Evolutionary conservation across 192 early-diverging fungal species (phyloP).

Genomic region (Podila clonocystis): DNA sequence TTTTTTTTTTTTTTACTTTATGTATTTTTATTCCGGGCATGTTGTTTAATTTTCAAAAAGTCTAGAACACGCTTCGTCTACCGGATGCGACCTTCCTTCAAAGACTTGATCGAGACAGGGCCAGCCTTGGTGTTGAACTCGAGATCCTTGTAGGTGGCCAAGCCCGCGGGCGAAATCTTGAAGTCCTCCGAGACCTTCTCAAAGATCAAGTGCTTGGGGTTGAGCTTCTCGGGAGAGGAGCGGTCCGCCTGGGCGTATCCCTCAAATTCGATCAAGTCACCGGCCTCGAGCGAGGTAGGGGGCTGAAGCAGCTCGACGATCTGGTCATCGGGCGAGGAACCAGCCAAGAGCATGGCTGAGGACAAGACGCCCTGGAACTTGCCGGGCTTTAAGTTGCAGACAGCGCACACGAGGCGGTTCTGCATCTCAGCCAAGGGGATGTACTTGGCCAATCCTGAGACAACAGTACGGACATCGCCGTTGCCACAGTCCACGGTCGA

Average conservation of each 20-base stretch:
- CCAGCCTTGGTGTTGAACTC: conserved; percentile 61
- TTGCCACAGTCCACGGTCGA: conserved; percentile 70
- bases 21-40: too few species aligned
- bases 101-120: conserved; percentile 54
- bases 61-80: conserved; percentile 3
- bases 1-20: too few species aligned
- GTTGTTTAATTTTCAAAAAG: too few species aligned
- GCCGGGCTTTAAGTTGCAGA: conserved; percentile 69
- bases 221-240: conserved; percentile 59
- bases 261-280: conserved; percentile 64
- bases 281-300: conserved; percentile 58
- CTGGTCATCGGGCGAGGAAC: conserved; percentile 63
- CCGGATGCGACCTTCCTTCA: conserved; percentile 55
- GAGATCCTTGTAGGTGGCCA: conserved; percentile 64
- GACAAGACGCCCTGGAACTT: conserved; percentile 71
- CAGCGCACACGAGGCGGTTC: conserved; percentile 63
- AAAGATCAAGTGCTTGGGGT: conserved; percentile 73
- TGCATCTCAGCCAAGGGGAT: conserved; percentile 66
- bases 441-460: conserved; percentile 66
- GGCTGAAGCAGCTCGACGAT: conserved; percentile 67
- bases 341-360: conserved; percentile 69
- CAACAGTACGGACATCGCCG: conserved; percentile 67
- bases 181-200: conserved; percentile 67
- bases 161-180: conserved; percentile 52
- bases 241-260: conserved; percentile 54